Evolutionary conservation across 768 basidiomycete genomes (phyloP).

Genomic region (Russula emetica): DNA sequence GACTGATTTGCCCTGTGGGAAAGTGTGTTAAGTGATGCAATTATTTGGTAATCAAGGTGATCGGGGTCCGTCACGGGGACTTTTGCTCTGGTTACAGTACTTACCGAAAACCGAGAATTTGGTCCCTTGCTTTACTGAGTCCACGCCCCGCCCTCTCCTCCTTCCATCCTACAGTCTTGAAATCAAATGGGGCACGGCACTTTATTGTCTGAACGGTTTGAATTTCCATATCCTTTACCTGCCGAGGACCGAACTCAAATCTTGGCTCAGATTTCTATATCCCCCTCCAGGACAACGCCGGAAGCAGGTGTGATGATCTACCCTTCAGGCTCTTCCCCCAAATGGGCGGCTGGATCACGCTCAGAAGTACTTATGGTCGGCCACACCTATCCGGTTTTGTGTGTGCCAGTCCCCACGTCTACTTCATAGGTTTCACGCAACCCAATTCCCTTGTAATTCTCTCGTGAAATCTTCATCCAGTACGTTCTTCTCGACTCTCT

Average conservation of each 20-base stretch:
- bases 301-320: conserved; percentile 23
- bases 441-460: neutral
- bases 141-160: neutral
- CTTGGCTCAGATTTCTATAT: conserved; percentile 12
- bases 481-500: neutral
- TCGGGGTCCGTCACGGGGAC: conserved; percentile 10
- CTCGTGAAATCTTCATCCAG: conserved; percentile 6
- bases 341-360: conserved; percentile 24
- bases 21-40: neutral
- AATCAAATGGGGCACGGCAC: conserved; percentile 22
- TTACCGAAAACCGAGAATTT: conserved; percentile 17
- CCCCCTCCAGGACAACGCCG: conserved; percentile 15
- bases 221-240: conserved; percentile 11
- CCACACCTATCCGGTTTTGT: conserved; percentile 15
- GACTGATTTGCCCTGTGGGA: neutral
- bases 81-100: conserved; percentile 18
- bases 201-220: conserved; percentile 22
- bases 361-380: conserved; percentile 21
- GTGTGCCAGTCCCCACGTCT: conserved; percentile 19
- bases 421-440: conserved; percentile 5
- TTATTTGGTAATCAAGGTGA: conserved; percentile 5
- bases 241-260: conserved; percentile 24
- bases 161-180: conserved; percentile 15
- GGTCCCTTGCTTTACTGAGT: conserved; percentile 1
- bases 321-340: conserved; percentile 17